These are phyloP conservation scores for Colletotrichum truncatum DNA, from an alignment of 2,329 filamentous ascomycete genomes.

Conservation along the genomic window DNA sequence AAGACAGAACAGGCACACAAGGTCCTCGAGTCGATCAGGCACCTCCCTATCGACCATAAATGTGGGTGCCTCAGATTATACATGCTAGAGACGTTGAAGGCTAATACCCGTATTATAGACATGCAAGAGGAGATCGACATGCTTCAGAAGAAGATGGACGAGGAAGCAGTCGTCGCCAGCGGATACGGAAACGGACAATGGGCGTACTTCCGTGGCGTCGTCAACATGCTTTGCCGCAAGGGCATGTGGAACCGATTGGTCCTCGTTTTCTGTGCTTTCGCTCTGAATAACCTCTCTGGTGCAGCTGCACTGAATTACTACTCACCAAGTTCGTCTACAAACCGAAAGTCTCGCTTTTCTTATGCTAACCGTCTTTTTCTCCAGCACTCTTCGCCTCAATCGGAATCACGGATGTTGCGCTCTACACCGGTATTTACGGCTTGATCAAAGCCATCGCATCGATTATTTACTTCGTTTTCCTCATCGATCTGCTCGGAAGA, in stretches of 20 bases:
- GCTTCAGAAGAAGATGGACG: conserved; percentile 47
- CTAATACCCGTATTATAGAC: too few relatives aligned
- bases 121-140: conserved; percentile 59
- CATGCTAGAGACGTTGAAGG: too few relatives aligned
- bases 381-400: conserved; percentile 52
- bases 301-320: conserved; percentile 36
- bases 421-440: conserved; percentile 62
- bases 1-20: conserved; percentile 36
- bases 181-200: conserved; percentile 42
- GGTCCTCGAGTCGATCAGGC: conserved; percentile 52
- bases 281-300: conserved; percentile 51
- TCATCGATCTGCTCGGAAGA: conserved; percentile 51
- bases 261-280: conserved; percentile 48
- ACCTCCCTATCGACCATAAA: conserved; percentile 49
- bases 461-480: conserved; percentile 49
- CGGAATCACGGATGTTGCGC: conserved; percentile 52
- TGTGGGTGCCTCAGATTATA: too few relatives aligned
- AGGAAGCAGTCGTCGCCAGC: conserved; percentile 43
- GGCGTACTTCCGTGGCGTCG: conserved; percentile 45
- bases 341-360: conserved; percentile 20
- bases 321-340: not conserved
- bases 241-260: conserved; percentile 51
- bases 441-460: conserved; percentile 52
- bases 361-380: conserved; percentile 55
- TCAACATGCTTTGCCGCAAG: conserved; percentile 45